Conservation (phyloP, 2,329 filamentous ascomycete species). For the Mycogone perniciosa region DNA sequence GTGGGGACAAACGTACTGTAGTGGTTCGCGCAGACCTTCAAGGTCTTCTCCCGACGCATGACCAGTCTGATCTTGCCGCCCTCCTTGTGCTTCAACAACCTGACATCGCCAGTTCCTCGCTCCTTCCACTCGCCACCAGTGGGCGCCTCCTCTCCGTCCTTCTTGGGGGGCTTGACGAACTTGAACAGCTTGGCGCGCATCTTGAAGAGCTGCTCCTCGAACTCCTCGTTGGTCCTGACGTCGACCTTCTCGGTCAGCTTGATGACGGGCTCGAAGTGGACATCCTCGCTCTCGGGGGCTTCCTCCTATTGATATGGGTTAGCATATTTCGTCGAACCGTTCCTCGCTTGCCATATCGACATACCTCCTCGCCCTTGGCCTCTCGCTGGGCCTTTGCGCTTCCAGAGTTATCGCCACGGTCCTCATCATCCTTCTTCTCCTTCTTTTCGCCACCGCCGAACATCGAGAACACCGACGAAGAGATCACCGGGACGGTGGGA, state of each 20-base stretch:
- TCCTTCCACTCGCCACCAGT: constrained; percentile 91
- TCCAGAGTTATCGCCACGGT: constrained; percentile 79
- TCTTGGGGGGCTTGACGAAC: constrained; percentile 67
- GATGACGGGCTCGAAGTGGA: constrained; percentile 96
- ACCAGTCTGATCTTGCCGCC: constrained; percentile 96
- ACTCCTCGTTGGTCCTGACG: constrained; percentile 96
- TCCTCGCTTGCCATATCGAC: constrained; percentile 10
- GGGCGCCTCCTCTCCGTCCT: constrained; percentile 9
- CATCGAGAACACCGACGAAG: constrained; percentile 86
- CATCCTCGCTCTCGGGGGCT: constrained; percentile 79
- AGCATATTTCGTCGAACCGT: not conserved
- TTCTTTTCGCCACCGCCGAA: constrained; percentile 97
- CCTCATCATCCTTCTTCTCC: constrained; percentile 82
- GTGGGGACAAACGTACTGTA: constrained; percentile 63
- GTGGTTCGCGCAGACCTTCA: constrained; percentile 99
- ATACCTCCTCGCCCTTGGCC: constrained; percentile 52
- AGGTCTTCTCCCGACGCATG: constrained; percentile 98
- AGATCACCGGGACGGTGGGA: constrained; percentile 37
- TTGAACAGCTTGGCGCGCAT: constrained; percentile 99
- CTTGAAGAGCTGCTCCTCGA: constrained; percentile 96
- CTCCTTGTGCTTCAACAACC: constrained; percentile 97
- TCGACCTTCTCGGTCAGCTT: constrained; percentile 96
- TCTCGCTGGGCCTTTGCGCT: constrained; percentile 73
- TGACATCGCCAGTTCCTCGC: constrained; percentile 92
- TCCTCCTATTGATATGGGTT: constrained; percentile 51